These are phyloP conservation scores for Thraustochytrium sp. DNA, from an alignment of 352 stramenopile species.

Conservation along the genomic window DNA sequence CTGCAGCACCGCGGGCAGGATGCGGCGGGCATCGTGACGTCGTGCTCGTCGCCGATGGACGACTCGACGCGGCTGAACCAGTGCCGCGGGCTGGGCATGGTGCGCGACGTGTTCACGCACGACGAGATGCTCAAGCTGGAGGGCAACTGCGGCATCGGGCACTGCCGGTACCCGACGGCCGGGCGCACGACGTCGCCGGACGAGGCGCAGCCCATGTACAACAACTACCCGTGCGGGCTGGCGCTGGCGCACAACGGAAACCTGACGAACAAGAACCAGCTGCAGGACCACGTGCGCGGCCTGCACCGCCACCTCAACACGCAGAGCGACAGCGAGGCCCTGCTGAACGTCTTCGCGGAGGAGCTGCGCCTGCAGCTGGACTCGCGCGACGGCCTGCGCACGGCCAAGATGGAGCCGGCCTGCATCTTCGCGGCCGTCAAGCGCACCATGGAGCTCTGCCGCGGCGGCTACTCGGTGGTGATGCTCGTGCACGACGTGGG, in stretches of 20 bases:
- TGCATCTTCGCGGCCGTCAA: conserved; percentile 82
- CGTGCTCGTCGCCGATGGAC: not conserved
- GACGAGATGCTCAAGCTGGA: conserved; percentile 92
- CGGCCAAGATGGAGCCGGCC: conserved; percentile 58
- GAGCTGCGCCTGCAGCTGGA: conserved; percentile 64
- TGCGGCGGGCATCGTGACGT: conserved; percentile 45
- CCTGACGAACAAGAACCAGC: conserved; percentile 93
- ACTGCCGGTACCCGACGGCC: conserved; percentile 92
- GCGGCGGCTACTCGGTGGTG: conserved; percentile 91
- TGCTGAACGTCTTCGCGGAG: conserved; percentile 97
- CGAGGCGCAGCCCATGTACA: conserved; percentile 96
- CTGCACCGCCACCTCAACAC: conserved; percentile 67
- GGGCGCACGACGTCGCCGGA: conserved; percentile 21
- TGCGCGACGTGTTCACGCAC: conserved; percentile 86
- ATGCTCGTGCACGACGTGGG: conserved; percentile 95
- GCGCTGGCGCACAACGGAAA: conserved; percentile 97
- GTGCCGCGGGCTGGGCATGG: conserved; percentile 2
- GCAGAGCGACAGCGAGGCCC: conserved; percentile 84
- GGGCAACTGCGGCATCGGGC: conserved; percentile 92
- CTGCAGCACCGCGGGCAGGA: conserved; percentile 49
- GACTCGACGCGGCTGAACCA: conserved; percentile 32
- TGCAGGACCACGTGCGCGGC: conserved; percentile 81
- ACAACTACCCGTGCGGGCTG: conserved; percentile 97
- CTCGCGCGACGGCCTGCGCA: not conserved
- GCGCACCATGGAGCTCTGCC: conserved; percentile 86